A percentile compares a stretch with the other conserved stretches of the same genome.
These are phyloP conservation scores for Trypanosoma cruzi DNA, from an alignment of 208 protist genomes.

Conservation along the genomic window DNA sequence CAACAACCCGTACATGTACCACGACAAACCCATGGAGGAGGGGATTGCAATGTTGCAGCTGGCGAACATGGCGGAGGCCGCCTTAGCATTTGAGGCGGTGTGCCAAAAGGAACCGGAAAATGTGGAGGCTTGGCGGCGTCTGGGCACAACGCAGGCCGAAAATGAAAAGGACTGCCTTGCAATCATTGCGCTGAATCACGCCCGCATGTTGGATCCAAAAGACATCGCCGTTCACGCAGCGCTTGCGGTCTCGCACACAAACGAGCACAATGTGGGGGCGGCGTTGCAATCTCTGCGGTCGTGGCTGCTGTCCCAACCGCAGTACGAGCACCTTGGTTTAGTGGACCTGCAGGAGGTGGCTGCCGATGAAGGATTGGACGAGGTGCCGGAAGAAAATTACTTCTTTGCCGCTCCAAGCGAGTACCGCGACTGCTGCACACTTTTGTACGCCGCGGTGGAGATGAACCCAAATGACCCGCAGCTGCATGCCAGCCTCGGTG, in stretches of 20 bases:
- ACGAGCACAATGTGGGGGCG: slow-evolving; percentile 76
- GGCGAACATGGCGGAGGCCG: slow-evolving; percentile 84
- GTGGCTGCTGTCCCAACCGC: slow-evolving; percentile 78
- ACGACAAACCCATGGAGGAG: slow-evolving; percentile 76
- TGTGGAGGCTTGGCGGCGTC: slow-evolving; percentile 74
- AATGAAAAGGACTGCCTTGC: slow-evolving; percentile 91
- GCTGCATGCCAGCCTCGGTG: slow-evolving; percentile 80
- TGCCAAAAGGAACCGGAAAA: slow-evolving; percentile 76
- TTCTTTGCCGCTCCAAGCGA: slow-evolving; percentile 68
- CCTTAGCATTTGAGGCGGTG: slow-evolving; percentile 88
- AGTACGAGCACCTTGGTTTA: slow-evolving; percentile 77
- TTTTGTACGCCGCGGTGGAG: slow-evolving; percentile 77
- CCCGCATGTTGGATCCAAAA: slow-evolving; percentile 57
- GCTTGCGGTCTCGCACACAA: slow-evolving; percentile 85
- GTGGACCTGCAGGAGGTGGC: slow-evolving; percentile 48
- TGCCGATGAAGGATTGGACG: slow-evolving; percentile 41
- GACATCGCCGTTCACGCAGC: slow-evolving; percentile 78
- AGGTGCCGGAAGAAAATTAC: slow-evolving; percentile 60
- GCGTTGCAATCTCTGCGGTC: slow-evolving; percentile 75
- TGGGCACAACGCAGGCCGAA: slow-evolving; percentile 87
- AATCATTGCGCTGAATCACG: slow-evolving; percentile 88
- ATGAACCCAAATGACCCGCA: slow-evolving; percentile 76
- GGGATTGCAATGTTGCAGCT: slow-evolving; percentile 73
- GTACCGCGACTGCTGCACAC: slow-evolving; percentile 61
- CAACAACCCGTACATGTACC: slow-evolving; percentile 88